These are phyloP conservation scores for Cylindricascospora bacillispora DNA, from an alignment of 1,139 yeast species.

Conservation along the genomic window DNA sequence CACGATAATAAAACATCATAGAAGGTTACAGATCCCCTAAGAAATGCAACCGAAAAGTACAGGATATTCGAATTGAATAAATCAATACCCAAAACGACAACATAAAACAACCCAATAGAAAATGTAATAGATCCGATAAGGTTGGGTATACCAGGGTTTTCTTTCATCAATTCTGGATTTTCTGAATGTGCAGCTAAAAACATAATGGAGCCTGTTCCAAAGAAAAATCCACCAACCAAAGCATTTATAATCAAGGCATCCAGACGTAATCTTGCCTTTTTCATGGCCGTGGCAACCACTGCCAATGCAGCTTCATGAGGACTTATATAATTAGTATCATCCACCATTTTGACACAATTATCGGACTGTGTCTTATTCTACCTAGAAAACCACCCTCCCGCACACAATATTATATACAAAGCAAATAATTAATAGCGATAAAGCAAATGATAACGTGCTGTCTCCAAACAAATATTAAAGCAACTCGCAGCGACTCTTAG, in stretches of 20 bases:
- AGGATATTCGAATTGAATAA: conserved; percentile 59
- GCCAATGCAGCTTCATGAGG: conserved; percentile 75
- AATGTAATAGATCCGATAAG: conserved; percentile 44
- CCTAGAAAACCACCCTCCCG: not conserved
- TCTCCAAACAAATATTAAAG: not conserved
- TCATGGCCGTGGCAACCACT: conserved; percentile 73
- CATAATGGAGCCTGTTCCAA: conserved; percentile 64
- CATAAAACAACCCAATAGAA: conserved; percentile 62
- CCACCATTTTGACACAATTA: conserved; percentile 20
- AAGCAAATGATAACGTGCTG: not conserved
- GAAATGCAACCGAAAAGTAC: conserved; percentile 53
- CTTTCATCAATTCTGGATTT: conserved; percentile 30
- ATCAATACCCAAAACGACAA: conserved; percentile 62
- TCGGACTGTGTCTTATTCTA: not conserved
- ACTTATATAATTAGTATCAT: conserved; percentile 47
- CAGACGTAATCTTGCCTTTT: conserved; percentile 52
- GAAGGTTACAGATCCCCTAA: conserved; percentile 55
- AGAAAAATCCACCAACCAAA: conserved; percentile 55
- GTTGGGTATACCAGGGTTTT: conserved; percentile 42
- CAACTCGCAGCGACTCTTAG: not conserved
- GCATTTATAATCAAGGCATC: conserved; percentile 50
- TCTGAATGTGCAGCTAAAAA: conserved; percentile 44
- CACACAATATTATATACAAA: not conserved
- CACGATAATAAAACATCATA: conserved; percentile 54
- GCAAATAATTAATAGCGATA: not conserved